These are phyloP conservation scores for Chlamydomonas asymmetrica DNA, from an alignment of 139 green algal genomes.

Conservation along the genomic window DNA sequence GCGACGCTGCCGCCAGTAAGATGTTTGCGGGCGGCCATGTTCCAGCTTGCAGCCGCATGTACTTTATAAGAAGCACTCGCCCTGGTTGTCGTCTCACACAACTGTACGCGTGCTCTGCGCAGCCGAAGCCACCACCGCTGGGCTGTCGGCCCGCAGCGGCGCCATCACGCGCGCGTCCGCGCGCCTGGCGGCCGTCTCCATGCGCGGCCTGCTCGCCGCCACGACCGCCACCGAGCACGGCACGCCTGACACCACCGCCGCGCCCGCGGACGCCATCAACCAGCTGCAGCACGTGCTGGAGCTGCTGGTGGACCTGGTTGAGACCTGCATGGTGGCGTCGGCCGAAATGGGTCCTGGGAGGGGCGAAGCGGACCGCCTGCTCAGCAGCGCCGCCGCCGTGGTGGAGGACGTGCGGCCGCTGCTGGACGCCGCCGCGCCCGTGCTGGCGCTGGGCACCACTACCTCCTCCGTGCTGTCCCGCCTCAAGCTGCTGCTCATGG, in stretches of 20 bases:
- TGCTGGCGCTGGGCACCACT: constrained; percentile 4
- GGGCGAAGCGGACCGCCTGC: not conserved
- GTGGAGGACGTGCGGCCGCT: not conserved
- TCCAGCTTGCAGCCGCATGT: too few relatives aligned
- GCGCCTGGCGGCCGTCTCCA: constrained; percentile 4
- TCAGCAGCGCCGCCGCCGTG: not conserved
- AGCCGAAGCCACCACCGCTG: not conserved
- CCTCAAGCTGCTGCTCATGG: constrained; percentile 26
- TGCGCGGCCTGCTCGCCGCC: constrained; percentile 10
- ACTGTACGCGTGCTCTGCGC: too few relatives aligned
- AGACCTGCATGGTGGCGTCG: constrained; percentile 26
- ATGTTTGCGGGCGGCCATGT: too few relatives aligned
- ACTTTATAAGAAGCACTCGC: too few relatives aligned
- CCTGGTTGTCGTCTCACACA: too few relatives aligned
- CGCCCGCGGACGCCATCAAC: not conserved
- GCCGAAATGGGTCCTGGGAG: not conserved
- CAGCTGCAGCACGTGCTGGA: constrained; percentile 23
- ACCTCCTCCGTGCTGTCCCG: constrained; percentile 26
- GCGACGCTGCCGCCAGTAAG: not conserved
- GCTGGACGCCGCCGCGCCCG: not conserved
- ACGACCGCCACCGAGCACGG: not conserved
- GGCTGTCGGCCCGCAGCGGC: too few relatives aligned
- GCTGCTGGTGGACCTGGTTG: constrained; percentile 37
- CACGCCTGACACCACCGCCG: not conserved
- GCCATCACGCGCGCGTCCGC: constrained; percentile 4